Evolutionary conservation across 768 basidiomycete genomes (phyloP).

Genomic region (Cantharellus cinnabarinus): DNA sequence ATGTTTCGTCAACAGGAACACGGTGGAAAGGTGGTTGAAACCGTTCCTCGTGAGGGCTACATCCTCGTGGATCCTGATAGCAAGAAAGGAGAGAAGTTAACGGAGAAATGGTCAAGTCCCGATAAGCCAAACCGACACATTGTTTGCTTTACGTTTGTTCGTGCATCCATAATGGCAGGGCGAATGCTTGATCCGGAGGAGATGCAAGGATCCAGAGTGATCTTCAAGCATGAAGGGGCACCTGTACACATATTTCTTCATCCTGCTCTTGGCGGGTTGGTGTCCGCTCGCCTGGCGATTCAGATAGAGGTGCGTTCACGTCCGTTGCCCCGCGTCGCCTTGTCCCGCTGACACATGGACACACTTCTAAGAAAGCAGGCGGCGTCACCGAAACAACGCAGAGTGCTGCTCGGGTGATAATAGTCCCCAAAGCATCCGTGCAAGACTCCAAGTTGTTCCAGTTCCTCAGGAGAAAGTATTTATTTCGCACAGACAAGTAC

Average conservation of each 20-base stretch:
- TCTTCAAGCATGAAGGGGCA: background rate
- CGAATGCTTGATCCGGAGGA: background rate
- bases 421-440: background rate
- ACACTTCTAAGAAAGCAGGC: background rate
- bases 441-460: background rate
- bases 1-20: background rate
- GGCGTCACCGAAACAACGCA: background rate
- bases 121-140: background rate
- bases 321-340: background rate
- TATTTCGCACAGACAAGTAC: background rate
- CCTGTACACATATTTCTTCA: background rate
- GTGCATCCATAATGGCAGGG: background rate
- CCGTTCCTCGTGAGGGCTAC: background rate
- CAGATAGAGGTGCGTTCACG: background rate
- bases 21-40: background rate
- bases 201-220: background rate
- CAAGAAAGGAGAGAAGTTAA: background rate
- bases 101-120: background rate
- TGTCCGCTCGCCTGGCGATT: background rate
- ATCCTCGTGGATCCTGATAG: background rate
- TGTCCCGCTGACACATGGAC: background rate
- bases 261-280: background rate
- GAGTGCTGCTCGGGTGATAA: background rate
- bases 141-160: background rate
- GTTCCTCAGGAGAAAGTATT: background rate